Evolutionary conservation across 257 asterid species (phyloP), one percentile per base, ranked within the genome.

Genomic region (Solanum appendiculatum): DNA sequence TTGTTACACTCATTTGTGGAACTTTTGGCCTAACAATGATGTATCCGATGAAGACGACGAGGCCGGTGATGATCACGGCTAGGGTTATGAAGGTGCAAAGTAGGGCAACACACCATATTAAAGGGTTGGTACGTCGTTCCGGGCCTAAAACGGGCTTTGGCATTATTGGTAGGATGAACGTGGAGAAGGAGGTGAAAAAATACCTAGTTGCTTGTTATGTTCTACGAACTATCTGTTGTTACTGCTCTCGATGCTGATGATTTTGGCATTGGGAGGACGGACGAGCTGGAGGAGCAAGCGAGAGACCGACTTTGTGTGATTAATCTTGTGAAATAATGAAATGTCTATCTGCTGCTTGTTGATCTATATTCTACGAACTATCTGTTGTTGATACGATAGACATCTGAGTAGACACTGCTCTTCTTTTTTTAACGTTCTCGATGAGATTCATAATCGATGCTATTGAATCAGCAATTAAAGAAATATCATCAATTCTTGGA

Each of bases 41-140:
- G 91, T 95, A 96, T 82, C 98, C 93, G 12, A 93, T 78, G 91
- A 95, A 94, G 25, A 94, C 93, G 0, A 90, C 87, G 6, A 94
- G 39, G 54, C 98, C 98, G 13, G 91, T 86, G 86, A 95, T 86
- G 44, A 95, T 93, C 20, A 96, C 98, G 27, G 89, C 86, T 5
- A 92, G 86, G 13, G 97, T 93, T 11, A 96, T 39, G 16, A 94
- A 10, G 81, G 96, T 91, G 78, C 98, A 95, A 75, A 95, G 87
- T 44, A 92, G 70, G 87, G 98, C 95, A 3, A 88, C 86, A 72
- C 93, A 89, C 99, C 98, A 96, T 74, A 95, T 90, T 2, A 95
- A 33, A 14, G 95, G 95, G 87, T 88, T 90, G 89, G 99, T 96
- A 88, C 66, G 92, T 88, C 91, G 60, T 83, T 82, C 91, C 1